phyloP scores from a whole-genome alignment of 345 rosid species.

The Isatis tinctoria region DNA sequence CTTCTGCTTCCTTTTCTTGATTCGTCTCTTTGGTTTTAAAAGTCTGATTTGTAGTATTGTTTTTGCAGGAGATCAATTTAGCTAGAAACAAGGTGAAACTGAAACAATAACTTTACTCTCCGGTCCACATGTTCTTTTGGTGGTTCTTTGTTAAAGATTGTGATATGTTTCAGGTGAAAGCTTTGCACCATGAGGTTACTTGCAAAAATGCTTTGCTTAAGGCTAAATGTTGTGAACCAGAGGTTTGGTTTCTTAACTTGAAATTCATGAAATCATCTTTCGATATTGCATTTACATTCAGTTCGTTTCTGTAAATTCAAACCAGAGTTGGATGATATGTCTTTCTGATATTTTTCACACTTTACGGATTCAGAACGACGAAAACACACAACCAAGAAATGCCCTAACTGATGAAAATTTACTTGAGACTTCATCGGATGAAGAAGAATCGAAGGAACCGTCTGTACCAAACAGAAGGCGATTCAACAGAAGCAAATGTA shows the following conservation, averaged over 20 bases:
- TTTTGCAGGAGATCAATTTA: constrained; percentile 22
- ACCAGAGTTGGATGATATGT: not conserved
- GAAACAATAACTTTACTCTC: not conserved
- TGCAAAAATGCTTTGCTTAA: constrained; percentile 24
- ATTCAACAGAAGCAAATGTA: constrained; percentile 27
- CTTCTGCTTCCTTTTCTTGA: not conserved
- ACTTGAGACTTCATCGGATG: not conserved
- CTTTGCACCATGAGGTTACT: constrained; percentile 20
- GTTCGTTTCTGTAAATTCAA: not conserved
- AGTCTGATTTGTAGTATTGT: not conserved
- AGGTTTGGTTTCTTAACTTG: constrained; percentile 12
- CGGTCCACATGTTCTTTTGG: not conserved
- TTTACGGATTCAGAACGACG: not conserved
- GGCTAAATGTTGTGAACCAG: constrained; percentile 4
- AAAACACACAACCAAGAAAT: constrained; percentile 15
- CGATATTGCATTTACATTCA: not conserved
- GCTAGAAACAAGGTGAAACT: constrained; percentile 29
- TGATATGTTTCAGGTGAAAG: constrained; percentile 19
- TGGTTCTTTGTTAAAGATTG: not conserved
- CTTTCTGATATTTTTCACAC: not conserved
- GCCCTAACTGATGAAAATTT: not conserved
- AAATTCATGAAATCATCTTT: not conserved
- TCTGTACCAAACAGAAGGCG: constrained; percentile 11
- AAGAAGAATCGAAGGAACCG: constrained; percentile 5
- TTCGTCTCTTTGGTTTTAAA: not conserved